A percentile compares a stretch with the other conserved stretches of the same genome.
These are phyloP conservation scores for Magnolia sinica DNA, from an alignment of 164 flowering plant species.

Conservation along the genomic window DNA sequence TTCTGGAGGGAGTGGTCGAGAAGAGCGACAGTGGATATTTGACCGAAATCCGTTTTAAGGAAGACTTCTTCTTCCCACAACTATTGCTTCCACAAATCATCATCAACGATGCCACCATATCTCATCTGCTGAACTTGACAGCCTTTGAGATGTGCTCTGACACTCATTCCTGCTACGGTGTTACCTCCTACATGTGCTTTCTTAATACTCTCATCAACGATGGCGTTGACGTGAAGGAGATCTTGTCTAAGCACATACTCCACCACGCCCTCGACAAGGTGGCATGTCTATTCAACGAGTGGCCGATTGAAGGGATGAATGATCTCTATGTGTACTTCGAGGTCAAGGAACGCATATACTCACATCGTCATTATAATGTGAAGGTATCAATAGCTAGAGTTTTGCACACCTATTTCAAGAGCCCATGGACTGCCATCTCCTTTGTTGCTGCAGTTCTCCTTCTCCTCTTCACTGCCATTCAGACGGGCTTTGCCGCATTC, in stretches of 20 bases:
- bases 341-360: neutral
- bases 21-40: neutral
- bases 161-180: neutral
- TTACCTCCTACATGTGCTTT: constrained; percentile 19
- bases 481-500: too few species aligned
- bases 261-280: constrained; percentile 21
- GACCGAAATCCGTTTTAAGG: neutral
- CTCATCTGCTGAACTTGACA: constrained; percentile 2
- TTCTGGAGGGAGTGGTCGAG: too few species aligned
- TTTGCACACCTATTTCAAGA: neutral
- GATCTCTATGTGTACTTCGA: neutral
- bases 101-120: constrained; percentile 1
- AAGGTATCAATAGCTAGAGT: constrained; percentile 6
- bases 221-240: neutral
- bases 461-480: too few species aligned
- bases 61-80: neutral
- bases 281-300: constrained; percentile 23
- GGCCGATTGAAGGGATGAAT: constrained; percentile 13
- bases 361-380: neutral
- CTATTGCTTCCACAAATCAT: neutral
- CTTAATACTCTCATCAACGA: constrained; percentile 7
- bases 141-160: constrained; percentile 3
- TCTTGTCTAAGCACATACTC: neutral
- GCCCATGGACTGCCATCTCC: too few species aligned
- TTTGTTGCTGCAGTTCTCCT: too few species aligned